phyloP scores from a whole-genome alignment of 257 asterid genomes.

The Linderniella brevidens region DNA sequence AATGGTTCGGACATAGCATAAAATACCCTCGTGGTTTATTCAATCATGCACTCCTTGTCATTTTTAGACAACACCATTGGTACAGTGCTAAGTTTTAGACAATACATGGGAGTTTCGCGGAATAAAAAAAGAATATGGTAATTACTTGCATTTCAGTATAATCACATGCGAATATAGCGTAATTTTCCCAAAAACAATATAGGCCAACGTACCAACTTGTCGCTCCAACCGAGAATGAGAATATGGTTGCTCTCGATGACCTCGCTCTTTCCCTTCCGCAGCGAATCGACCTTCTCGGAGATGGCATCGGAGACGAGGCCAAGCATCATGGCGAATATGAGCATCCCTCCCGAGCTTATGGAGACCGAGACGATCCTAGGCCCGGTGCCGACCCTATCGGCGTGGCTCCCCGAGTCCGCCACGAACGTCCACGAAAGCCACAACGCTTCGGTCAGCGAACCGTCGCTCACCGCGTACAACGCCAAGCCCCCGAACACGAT shows the following conservation, averaged over 20 bases:
- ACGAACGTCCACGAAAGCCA: slow-evolving; percentile 96
- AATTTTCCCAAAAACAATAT: no score
- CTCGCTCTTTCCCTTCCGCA: slow-evolving; percentile 97
- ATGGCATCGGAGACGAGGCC: slow-evolving; percentile 99
- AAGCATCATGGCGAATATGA: slow-evolving; percentile 96
- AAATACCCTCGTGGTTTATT: no score
- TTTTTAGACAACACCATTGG: no score
- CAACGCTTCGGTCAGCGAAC: slow-evolving; percentile 80
- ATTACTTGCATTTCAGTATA: no score
- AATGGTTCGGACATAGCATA: no score
- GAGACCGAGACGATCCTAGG: slow-evolving; percentile 88
- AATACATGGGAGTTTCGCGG: no score
- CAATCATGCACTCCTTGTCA: no score
- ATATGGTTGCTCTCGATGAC: slow-evolving; percentile 86
- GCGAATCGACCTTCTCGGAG: slow-evolving; percentile 89
- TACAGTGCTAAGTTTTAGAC: no score
- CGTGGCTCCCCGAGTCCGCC: slow-evolving; percentile 95
- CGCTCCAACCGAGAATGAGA: slow-evolving; percentile 98
- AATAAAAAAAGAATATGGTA: no score
- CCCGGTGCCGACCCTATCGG: slow-evolving; percentile 80
- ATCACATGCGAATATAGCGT: no score
- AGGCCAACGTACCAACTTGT: slow-evolving; percentile 55
- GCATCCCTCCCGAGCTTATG: slow-evolving; percentile 95
- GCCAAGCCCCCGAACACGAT: slow-evolving; percentile 94
- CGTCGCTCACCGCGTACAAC: slow-evolving; percentile 80